These are phyloP conservation scores for Podaxis rugospora DNA, from an alignment of 768 basidiomycete species.

Conservation along the genomic window DNA sequence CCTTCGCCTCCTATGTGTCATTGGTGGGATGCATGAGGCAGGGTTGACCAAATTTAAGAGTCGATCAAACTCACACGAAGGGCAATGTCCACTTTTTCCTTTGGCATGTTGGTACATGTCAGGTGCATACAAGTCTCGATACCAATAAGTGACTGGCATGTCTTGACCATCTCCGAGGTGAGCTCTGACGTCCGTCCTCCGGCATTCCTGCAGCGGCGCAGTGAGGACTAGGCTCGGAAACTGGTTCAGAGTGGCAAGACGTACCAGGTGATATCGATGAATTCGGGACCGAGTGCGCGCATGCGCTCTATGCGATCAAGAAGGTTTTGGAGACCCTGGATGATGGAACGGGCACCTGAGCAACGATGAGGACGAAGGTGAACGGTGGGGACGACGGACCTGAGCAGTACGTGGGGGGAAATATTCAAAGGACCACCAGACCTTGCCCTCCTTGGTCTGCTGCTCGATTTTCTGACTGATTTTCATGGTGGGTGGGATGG, in stretches of 20 bases:
- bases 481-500: constrained; percentile 59
- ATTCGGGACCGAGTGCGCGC: constrained; percentile 92
- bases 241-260: constrained; percentile 13
- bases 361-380: neutral
- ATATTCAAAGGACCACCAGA: constrained; percentile 99
- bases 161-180: constrained; percentile 91
- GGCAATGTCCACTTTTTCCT: constrained; percentile 90
- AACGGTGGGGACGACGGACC: constrained; percentile 37
- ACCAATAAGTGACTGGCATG: constrained; percentile 88
- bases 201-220: constrained; percentile 68
- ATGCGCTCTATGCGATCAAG: constrained; percentile 98
- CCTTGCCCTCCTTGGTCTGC: constrained; percentile 76
- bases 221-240: neutral
- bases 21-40: constrained; percentile 2
- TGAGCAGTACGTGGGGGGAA: constrained; percentile 96
- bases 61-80: constrained; percentile 55
- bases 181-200: constrained; percentile 94
- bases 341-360: neutral
- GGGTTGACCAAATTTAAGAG: neutral
- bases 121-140: constrained; percentile 98
- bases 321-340: constrained; percentile 88
- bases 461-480: constrained; percentile 91
- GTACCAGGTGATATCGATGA: constrained; percentile 96
- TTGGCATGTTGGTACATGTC: constrained; percentile 99
- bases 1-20: constrained; percentile 72